Conservation (phyloP, 805 yeast species). For the Candida tammaniensis region DNA sequence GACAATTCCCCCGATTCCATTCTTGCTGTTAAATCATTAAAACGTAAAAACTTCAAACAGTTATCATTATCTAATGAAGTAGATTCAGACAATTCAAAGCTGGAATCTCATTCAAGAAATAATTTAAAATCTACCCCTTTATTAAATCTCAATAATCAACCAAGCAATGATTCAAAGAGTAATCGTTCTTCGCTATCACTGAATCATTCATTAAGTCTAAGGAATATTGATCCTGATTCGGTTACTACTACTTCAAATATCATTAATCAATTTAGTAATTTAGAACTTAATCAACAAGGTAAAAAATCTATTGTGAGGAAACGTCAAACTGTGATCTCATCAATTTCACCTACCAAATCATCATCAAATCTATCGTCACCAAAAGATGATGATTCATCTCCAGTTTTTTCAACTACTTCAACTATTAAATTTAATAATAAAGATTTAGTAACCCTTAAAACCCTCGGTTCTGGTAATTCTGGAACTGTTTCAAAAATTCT, state of each 20-base stretch:
- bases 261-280: conserved; percentile 25
- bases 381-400: conserved; percentile 19
- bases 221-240: conserved; percentile 24
- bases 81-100: conserved; percentile 5
- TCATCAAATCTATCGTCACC: conserved; percentile 11
- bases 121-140: conserved; percentile 30
- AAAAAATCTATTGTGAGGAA: conserved; percentile 18
- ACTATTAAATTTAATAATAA: conserved; percentile 36
- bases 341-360: conserved; percentile 41
- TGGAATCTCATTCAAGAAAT: conserved; percentile 14
- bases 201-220: conserved; percentile 14
- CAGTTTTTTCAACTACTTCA: conserved; percentile 31
- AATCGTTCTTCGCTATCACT: conserved; percentile 9
- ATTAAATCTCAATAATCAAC: conserved; percentile 16
- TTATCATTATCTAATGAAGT: conserved; percentile 20
- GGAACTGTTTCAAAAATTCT: conserved; percentile 88
- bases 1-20: conserved; percentile 14
- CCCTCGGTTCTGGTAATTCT: conserved; percentile 89
- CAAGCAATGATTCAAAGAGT: conserved; percentile 2
- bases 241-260: conserved; percentile 20
- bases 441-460: conserved; percentile 72
- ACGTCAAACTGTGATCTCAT: conserved; percentile 41
- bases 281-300: conserved; percentile 17
- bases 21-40: conserved; percentile 33
- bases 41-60: conserved; percentile 40